Conservation (phyloP, 331 rosid genomes). For the Erythrophleum ivorense region DNA sequence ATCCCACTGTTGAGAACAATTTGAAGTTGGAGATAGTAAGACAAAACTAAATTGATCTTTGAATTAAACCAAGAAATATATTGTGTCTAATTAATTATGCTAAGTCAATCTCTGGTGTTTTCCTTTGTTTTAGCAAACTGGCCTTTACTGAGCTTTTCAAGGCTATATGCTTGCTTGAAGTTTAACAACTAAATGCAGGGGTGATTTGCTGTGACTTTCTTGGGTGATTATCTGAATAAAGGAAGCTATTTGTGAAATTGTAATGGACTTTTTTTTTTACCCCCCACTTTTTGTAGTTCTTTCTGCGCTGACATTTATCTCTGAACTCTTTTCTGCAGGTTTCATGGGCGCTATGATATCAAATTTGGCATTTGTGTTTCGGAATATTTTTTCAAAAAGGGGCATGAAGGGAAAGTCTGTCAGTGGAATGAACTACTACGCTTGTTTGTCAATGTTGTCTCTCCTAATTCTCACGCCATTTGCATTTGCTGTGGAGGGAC, state of each 20-base stretch:
- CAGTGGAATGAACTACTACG: conserved; percentile 90
- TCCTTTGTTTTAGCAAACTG: conserved; percentile 1
- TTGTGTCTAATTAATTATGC: background rate
- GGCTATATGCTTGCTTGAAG: background rate
- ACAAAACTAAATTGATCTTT: background rate
- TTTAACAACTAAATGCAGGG: background rate
- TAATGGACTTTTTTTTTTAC: background rate
- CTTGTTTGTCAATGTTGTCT: conserved; percentile 85
- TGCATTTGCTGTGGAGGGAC: conserved; percentile 89
- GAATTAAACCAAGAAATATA: background rate
- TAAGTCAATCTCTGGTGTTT: background rate
- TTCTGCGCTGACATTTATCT: conserved; percentile 32
- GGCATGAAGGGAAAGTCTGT: conserved; percentile 94
- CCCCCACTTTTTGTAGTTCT: conserved; percentile 6
- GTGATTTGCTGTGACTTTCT: conserved; percentile 12
- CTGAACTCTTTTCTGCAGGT: conserved; percentile 53
- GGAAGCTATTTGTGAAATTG: conserved; percentile 10
- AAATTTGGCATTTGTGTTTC: conserved; percentile 85
- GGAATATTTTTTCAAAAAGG: conserved; percentile 84
- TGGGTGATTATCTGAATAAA: background rate
- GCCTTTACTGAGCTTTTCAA: conserved; percentile 2
- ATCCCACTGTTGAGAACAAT: background rate
- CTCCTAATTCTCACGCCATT: conserved; percentile 73
- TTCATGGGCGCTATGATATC: conserved; percentile 99
- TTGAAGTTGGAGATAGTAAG: conserved; percentile 9